A percentile compares a stretch with the other conserved stretches of the same genome.
These are phyloP conservation scores for Trypanosoma brucei DNA, from an alignment of 208 protist genomes.

Conservation along the genomic window DNA sequence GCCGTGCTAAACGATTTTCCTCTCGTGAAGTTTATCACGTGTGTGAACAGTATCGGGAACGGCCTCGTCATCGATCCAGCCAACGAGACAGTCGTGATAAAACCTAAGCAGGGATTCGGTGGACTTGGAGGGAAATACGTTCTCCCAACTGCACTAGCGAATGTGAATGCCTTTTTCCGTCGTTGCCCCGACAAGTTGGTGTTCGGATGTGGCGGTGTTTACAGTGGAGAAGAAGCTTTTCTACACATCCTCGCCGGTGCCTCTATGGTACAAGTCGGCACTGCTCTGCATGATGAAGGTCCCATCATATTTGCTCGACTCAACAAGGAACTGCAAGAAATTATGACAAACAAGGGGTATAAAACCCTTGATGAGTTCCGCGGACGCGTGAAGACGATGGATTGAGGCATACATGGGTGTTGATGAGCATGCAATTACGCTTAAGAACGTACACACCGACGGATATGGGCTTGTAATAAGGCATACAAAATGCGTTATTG, in stretches of 20 bases:
- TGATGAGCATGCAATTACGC: neutral
- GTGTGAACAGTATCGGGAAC: constrained; percentile 88
- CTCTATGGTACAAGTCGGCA: constrained; percentile 84
- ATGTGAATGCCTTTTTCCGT: constrained; percentile 86
- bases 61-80: constrained; percentile 80
- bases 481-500: too few relatives aligned
- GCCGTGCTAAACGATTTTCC: constrained; percentile 78
- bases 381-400: constrained; percentile 78
- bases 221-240: constrained; percentile 79
- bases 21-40: constrained; percentile 78
- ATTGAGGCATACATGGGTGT: constrained; percentile 19
- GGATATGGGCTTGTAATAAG: too few relatives aligned
- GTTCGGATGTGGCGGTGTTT: constrained; percentile 84
- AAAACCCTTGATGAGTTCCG: constrained; percentile 80
- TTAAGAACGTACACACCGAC: too few relatives aligned
- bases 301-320: constrained; percentile 69
- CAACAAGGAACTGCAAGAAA: constrained; percentile 44
- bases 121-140: constrained; percentile 79
- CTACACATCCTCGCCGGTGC: constrained; percentile 81
- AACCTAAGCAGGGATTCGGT: constrained; percentile 85
- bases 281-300: constrained; percentile 76
- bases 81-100: constrained; percentile 79
- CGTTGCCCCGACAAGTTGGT: constrained; percentile 76
- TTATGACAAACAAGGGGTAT: constrained; percentile 88
- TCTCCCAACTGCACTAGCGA: constrained; percentile 85